Base-by-base conservation (phyloP, 805 yeast species). In the Pichia occidentalis region DNA sequence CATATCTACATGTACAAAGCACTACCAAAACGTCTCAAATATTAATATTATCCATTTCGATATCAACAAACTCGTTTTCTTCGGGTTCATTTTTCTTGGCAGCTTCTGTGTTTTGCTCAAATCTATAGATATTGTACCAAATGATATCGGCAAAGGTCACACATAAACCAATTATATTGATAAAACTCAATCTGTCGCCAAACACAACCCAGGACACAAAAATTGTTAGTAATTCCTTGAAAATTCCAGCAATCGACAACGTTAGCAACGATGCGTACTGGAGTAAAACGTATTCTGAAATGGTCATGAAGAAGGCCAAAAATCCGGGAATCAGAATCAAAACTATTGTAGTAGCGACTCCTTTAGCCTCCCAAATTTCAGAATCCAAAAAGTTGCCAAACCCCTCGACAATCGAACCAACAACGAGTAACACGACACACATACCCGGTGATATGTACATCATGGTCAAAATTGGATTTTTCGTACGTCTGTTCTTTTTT, bases 181-280 rank as follows among this genome's bases (percentile, higher is more conserved):
- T 58, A 14, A 70, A 53, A 7, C 83, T 75, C 35, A 92, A 65
- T 26, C 60, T 58, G 57, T 92, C 98, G 28, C 81, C 80, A 57
- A 86, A 85, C 2, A 88, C 67, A 5, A 85, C 45, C 40, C 90
- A 76, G 4, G 79, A 64, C 1, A 80, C 69, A 23, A 73, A 50
- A 26, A 92, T 86, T 0, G 98, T 92, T 32, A 88, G 64, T 12
- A 92, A 67, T 57, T 92, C 98, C 56, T 92, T 92, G 57, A 90
- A 84, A 13, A 92, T 84, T 1, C 98, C 98, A 0, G 94, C 95
- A 29, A 92, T 75, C 5, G 94, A 80, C 22, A 92, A 62, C 0
- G 98, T 88, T 31, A 88, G 68, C 11, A 92, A 86, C 39, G 85
- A 83, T 0, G 96, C 84, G 29, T 80, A 75, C 39, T 83, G 80